Percentiles rank a stretch among this genome's conserved stretches.
Evolutionary conservation across 2,329 filamentous ascomycete species (phyloP).

Genomic region (Colletotrichum kahawae): DNA sequence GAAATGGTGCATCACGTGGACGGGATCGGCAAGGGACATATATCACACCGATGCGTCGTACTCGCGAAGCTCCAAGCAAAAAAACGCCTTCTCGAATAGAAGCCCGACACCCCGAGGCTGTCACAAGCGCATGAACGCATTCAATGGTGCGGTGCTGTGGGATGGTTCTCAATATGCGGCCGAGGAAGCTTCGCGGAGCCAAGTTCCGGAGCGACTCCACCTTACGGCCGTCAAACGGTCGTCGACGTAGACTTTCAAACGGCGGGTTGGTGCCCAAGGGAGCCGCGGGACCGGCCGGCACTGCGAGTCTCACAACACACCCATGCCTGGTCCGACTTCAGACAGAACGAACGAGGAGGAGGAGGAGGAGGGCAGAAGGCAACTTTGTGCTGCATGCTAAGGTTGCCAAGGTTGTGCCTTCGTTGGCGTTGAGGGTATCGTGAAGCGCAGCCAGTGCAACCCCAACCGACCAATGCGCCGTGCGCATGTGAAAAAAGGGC

Average conservation of each 20-base stretch:
- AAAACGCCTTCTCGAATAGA: neutral
- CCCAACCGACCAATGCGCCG: neutral
- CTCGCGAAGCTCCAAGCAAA: neutral
- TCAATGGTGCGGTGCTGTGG: neutral
- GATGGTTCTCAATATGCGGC: neutral
- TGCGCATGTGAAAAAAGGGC: constrained; percentile 12
- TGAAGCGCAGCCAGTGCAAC: neutral
- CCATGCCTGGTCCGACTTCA: neutral
- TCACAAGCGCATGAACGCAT: neutral
- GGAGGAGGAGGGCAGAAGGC: neutral
- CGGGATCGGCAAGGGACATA: neutral
- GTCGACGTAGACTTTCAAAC: neutral
- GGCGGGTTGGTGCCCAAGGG: neutral
- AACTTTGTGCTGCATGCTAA: neutral
- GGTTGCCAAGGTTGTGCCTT: neutral
- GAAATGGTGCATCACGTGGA: neutral
- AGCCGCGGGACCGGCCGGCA: neutral
- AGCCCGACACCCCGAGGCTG: neutral
- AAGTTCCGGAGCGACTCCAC: neutral
- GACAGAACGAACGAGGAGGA: neutral
- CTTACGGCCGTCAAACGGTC: neutral
- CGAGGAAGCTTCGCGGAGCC: neutral
- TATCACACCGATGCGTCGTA: neutral
- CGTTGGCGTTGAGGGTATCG: neutral
- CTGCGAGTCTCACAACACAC: neutral